Percentiles rank a stretch among this genome's conserved stretches.
Evolutionary conservation across 108 stramenopile genomes (phyloP).

Genomic region (Cyclotella sp.): DNA sequence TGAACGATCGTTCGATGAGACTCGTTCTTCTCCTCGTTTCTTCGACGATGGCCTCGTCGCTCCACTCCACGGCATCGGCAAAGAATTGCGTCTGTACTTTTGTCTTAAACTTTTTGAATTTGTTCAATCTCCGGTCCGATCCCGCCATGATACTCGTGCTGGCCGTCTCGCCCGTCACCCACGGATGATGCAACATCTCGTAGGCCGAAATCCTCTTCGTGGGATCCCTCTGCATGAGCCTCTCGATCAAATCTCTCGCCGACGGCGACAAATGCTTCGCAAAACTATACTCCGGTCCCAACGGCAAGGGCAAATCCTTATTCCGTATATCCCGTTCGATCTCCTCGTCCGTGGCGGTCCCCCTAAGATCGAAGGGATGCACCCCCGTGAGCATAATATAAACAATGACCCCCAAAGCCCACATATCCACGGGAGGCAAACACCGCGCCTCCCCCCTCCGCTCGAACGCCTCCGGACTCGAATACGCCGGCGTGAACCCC

Average conservation of each 20-base stretch:
- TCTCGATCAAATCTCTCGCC: constrained; percentile 74
- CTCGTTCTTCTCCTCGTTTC: constrained; percentile 64
- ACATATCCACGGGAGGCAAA: constrained; percentile 72
- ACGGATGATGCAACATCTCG: constrained; percentile 91
- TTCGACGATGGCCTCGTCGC: constrained; percentile 52
- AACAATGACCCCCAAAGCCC: constrained; percentile 88
- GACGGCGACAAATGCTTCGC: constrained; percentile 71
- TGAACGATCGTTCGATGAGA: constrained; percentile 79
- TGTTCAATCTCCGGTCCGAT: constrained; percentile 62
- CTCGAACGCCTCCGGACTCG: constrained; percentile 71
- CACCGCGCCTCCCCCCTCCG: constrained; percentile 32
- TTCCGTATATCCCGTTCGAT: constrained; percentile 64
- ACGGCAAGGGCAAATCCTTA: constrained; percentile 49
- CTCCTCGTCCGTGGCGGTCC: constrained; percentile 75
- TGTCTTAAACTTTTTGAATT: constrained; percentile 68
- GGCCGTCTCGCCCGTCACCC: constrained; percentile 88
- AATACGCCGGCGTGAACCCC: constrained; percentile 79
- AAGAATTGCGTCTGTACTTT: constrained; percentile 77
- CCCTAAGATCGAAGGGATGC: constrained; percentile 90
- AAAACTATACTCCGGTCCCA: constrained; percentile 46
- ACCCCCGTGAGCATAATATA: constrained; percentile 93
- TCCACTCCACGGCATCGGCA: constrained; percentile 61
- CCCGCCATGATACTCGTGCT: constrained; percentile 69
- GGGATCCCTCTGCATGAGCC: constrained; percentile 77
- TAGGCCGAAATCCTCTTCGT: constrained; percentile 69